Base-by-base conservation (phyloP, 2,329 filamentous ascomycete species). In the Torrubiella hemipterigena region DNA sequence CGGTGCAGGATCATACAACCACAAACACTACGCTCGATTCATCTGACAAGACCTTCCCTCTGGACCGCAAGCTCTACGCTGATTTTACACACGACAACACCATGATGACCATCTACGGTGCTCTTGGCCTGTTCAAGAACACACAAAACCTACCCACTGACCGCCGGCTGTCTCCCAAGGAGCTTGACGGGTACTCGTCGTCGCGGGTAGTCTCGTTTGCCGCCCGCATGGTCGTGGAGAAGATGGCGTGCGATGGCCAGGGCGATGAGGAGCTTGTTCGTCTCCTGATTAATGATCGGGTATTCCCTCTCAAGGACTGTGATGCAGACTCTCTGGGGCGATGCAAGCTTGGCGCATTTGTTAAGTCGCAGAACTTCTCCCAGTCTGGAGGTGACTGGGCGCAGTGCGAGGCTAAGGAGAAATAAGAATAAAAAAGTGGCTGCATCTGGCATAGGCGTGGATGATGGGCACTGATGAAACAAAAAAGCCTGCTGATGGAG, bases 41-140 rank as follows among this genome's bases (percentile, higher is more conserved):
- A 5, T 63, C 74, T 35, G 57, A 68, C 1, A 49, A 55, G 6
- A 87, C 81, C 0, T 95, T 94, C 46, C 86, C 87, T 0, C 59
- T 93, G 0, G 65, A 69, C 38, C 55, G 61, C 26, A 58, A 58
- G 9, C 57, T 94, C 2, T 95, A 93, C 47, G 86, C 84, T 0
- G 87, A 95, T 54, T 94, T 95, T 49, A 83, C 77, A 39, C 87
- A 95, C 54, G 87, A 95, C 55, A 94, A 93, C 52, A 77, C 81
- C 48, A 85, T 95, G 75, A 73, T 72, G 18, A 69, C 70, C 7
- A 73, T 93, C 6, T 81, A 81, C 48, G 75, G 74, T 5, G 84
- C 85, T 0, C 49, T 95, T 40, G 82, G 85, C 0, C 58, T 94
- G 17, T 93, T 85, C 56, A 81, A 86, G 42, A 57, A 55, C 26